Base-by-base conservation (phyloP, 495 filamentous ascomycete genomes). In the Letharia columbiana region DNA sequence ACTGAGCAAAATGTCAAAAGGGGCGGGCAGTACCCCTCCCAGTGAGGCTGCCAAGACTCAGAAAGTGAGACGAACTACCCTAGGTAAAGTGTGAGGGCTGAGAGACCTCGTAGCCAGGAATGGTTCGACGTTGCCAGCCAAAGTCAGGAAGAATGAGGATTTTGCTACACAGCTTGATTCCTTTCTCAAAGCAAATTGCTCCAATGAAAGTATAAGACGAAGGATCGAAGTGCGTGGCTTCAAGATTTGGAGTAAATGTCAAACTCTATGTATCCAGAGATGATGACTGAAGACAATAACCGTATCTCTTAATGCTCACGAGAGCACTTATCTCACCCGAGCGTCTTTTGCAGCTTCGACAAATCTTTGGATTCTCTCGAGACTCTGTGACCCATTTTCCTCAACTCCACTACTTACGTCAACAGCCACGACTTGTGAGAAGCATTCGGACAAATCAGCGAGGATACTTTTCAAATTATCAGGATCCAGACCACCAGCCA, bases 401-500 rank as follows among this genome's bases (percentile, higher is more conserved):
- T 98, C 94, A 17, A 99, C 91, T 0, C 94, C 94, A 71, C 90
- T 95, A 72, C 91, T 96, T 7, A 96, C 90, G 79, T 99, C 94
- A 47, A 99, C 87, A 3, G 87, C 92, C 47, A 90, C 77, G 5
- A 98, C 84, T 71, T 86, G 81, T 7, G 77, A 75, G 37, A 77
- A 80, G 10, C 80, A 75, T 20, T 79, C 71, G 6, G 85, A 86
- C 42, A 89, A 74, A 37, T 80, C 79, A 9, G 77, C 71, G 2
- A 98, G 76, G 6, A 82, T 79, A 18, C 83, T 79, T 4, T 75
- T 76, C 10, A 98, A 88, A 75, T 96, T 98, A 3, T 83, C 81
- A 5, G 90, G 82, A 54, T 84, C 82, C 40, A 98, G 72, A 0
- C 94, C 94, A 20, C 94, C 94, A 23, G 94, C 94, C 33, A 98